These are phyloP conservation scores for Saccharomyces hybrid DNA, from an alignment of 1,139 yeast species.

Conservation along the genomic window DNA sequence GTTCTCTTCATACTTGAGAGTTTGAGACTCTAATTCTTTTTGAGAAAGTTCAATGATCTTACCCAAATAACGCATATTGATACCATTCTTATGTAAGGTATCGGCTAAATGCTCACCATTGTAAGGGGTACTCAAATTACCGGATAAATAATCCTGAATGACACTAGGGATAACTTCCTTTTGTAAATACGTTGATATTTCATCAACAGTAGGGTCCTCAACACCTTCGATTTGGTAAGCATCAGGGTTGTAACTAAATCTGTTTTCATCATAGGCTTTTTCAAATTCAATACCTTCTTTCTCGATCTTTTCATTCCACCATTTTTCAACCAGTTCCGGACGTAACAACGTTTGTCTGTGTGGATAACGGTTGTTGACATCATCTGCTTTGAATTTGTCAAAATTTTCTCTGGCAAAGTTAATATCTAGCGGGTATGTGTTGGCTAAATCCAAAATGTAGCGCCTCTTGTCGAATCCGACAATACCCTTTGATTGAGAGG, in stretches of 20 bases:
- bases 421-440: conserved; percentile 79
- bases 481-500: conserved; percentile 80
- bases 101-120: conserved; percentile 73
- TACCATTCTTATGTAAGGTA: conserved; percentile 70
- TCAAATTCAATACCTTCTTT: conserved; percentile 37
- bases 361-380: conserved; percentile 55
- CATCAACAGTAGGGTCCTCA: conserved; percentile 50
- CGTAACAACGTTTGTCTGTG: conserved; percentile 73
- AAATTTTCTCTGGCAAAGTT: conserved; percentile 56
- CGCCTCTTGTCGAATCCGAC: conserved; percentile 78
- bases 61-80: conserved; percentile 86
- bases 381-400: conserved; percentile 25
- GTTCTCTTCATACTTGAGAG: conserved; percentile 22
- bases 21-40: conserved; percentile 26
- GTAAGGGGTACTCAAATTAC: conserved; percentile 56
- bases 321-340: conserved; percentile 82
- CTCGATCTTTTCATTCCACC: conserved; percentile 73
- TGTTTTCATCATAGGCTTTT: conserved; percentile 49
- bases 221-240: conserved; percentile 50
- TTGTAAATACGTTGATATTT: no score
- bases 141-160: conserved; percentile 41
- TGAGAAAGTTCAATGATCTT: conserved; percentile 10
- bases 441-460: conserved; percentile 76
- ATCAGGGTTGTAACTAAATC: conserved; percentile 70
- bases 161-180: conserved; percentile 47